Conservation (phyloP, 495 filamentous ascomycete genomes). For the Xylona heveae region DNA sequence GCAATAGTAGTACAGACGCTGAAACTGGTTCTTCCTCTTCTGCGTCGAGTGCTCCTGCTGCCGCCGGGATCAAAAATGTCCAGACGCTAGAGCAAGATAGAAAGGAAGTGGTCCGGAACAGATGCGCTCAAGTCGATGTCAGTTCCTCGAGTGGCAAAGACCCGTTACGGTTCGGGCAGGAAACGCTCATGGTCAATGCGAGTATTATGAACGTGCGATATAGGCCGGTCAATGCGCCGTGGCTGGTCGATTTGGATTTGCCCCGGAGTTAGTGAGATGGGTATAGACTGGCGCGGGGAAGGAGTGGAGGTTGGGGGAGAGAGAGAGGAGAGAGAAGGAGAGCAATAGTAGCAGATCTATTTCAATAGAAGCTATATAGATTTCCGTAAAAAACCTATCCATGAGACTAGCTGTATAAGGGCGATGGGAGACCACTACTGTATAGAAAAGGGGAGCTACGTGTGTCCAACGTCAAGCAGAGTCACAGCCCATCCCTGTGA, state of each 20-base stretch:
- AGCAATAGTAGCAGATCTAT: too few species aligned
- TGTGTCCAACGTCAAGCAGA: too few species aligned
- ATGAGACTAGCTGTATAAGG: too few species aligned
- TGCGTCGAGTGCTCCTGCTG: conserved; percentile 5
- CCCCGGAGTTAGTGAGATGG: conserved; percentile 10
- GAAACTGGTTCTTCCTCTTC: conserved; percentile 6
- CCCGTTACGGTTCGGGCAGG: conserved; percentile 23
- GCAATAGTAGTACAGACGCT: conserved; percentile 9
- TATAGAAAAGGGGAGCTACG: too few species aligned
- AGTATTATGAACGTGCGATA: conserved; percentile 32
- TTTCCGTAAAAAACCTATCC: too few species aligned
- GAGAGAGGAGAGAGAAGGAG: too few species aligned
- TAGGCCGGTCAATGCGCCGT: conserved; percentile 30
- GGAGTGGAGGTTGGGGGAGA: too few species aligned
- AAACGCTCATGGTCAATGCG: conserved; percentile 59
- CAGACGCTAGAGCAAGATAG: conserved; percentile 18
- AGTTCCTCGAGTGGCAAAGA: conserved; percentile 10
- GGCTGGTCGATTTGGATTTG: conserved; percentile 43
- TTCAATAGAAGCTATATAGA: too few species aligned
- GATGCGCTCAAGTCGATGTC: conserved; percentile 24
- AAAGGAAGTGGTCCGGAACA: conserved; percentile 19
- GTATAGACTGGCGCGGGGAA: too few species aligned
- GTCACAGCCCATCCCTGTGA: too few species aligned
- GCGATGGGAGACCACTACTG: too few species aligned
- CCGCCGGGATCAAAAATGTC: conserved; percentile 12